These are phyloP conservation scores for Paragyromitra xinjiangensis DNA, from an alignment of 495 filamentous ascomycete species.

Conservation along the genomic window DNA sequence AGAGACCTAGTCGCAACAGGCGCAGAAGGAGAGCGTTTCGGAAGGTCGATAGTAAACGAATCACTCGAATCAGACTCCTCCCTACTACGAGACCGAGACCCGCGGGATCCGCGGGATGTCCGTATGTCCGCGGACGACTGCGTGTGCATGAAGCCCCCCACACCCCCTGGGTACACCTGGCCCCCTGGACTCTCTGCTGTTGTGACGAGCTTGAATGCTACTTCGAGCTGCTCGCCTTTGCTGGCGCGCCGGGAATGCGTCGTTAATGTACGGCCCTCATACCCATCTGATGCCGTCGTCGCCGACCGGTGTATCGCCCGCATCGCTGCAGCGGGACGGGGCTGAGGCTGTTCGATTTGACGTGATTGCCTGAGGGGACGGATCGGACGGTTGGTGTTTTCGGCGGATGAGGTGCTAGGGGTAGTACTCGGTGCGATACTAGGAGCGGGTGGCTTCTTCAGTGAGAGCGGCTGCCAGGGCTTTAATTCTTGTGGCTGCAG, in stretches of 20 bases:
- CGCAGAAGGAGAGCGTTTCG: slow-evolving; percentile 40
- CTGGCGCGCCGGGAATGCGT: background rate
- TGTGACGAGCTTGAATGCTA: slow-evolving; percentile 5
- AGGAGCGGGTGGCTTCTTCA: slow-evolving; percentile 10
- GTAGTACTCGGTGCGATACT: background rate
- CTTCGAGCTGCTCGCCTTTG: slow-evolving; percentile 5
- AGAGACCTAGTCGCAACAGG: slow-evolving; percentile 27
- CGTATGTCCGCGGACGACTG: slow-evolving; percentile 20
- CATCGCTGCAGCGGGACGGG: background rate
- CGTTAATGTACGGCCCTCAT: background rate
- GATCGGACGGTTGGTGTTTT: background rate
- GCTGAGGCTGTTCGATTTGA: background rate
- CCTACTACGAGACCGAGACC: slow-evolving; percentile 4
- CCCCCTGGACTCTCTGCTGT: background rate
- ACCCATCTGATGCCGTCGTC: slow-evolving; percentile 3
- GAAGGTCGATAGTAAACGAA: slow-evolving; percentile 21
- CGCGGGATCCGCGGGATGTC: slow-evolving; percentile 2
- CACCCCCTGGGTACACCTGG: background rate
- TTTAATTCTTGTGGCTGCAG: slow-evolving; percentile 28
- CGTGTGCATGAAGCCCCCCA: background rate
- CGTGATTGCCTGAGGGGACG: background rate
- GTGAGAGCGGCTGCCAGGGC: slow-evolving; percentile 36
- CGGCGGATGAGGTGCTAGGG: background rate
- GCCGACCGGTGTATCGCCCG: background rate
- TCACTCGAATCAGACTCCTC: slow-evolving; percentile 7